Evolutionary conservation across 2,329 filamentous ascomycete species (phyloP).

Genomic region (Exophiala sideris): DNA sequence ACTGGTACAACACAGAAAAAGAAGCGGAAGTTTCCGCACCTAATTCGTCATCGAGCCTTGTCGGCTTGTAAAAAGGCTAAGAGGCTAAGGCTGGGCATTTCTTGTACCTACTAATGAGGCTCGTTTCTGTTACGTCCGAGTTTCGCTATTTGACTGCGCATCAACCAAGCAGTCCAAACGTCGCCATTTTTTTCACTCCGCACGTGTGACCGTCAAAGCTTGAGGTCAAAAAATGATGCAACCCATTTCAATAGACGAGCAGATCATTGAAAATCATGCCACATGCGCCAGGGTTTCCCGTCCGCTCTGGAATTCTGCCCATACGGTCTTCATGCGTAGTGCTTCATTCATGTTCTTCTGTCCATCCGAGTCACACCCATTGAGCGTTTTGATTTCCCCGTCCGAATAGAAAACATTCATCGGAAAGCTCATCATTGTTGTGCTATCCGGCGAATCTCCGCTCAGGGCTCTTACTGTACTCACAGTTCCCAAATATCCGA

Average conservation of each 20-base stretch:
- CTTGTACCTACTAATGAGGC: conserved; percentile 12
- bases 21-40: background rate
- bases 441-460: no score
- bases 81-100: background rate
- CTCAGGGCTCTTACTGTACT: no score
- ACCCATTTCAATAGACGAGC: background rate
- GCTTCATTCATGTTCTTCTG: background rate
- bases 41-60: conserved; percentile 1
- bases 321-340: background rate
- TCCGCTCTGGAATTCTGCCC: background rate
- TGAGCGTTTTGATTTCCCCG: background rate
- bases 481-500: background rate
- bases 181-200: conserved; percentile 14
- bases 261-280: background rate
- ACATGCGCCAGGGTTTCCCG: background rate
- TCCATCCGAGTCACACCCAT: background rate
- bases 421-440: background rate
- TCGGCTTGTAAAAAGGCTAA: background rate
- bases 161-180: no score
- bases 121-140: conserved; percentile 23
- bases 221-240: conserved; percentile 3
- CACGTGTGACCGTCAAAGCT: conserved; percentile 22
- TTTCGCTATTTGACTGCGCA: conserved; percentile 2
- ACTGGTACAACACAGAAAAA: no score
- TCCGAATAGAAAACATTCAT: background rate